phyloP scores from a whole-genome alignment of 2,329 filamentous ascomycete genomes.

The Akanthomyces dipterigenus region DNA sequence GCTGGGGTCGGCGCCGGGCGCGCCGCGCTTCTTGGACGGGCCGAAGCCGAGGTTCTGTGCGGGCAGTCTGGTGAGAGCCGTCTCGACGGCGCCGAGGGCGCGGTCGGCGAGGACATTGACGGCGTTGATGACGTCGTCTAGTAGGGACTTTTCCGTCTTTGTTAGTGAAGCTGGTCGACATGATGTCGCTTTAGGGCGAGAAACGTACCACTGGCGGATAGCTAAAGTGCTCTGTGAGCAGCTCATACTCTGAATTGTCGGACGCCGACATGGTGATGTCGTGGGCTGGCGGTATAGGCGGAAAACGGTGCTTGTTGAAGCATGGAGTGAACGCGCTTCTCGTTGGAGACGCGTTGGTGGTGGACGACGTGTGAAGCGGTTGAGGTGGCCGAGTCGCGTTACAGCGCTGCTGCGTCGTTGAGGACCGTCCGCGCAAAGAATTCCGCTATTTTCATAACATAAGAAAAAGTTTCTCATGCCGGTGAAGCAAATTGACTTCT shows the following conservation, averaged over 20 bases:
- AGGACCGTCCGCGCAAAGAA: background rate
- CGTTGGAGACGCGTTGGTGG: background rate
- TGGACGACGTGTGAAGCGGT: background rate
- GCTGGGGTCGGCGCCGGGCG: constrained; percentile 19
- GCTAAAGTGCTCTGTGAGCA: constrained; percentile 92
- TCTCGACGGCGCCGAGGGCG: constrained; percentile 81
- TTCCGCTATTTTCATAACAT: background rate
- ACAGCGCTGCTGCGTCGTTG: background rate
- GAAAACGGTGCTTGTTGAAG: background rate
- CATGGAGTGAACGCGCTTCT: background rate
- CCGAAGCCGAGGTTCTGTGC: constrained; percentile 75
- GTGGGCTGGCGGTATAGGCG: background rate
- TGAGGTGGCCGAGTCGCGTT: background rate
- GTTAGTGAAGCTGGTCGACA: constrained; percentile 9
- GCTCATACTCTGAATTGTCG: constrained; percentile 48
- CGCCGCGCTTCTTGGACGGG: constrained; percentile 37
- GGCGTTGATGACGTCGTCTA: constrained; percentile 97
- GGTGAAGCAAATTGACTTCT: background rate
- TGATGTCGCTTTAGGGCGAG: background rate
- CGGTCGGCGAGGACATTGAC: constrained; percentile 90
- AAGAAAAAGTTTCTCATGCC: background rate
- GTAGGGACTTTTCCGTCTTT: constrained; percentile 58
- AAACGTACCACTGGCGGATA: constrained; percentile 78
- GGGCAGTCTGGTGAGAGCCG: constrained; percentile 66
- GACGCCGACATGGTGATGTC: constrained; percentile 24